These are phyloP conservation scores for Puccinia novopanici DNA, from an alignment of 1,284 basidiomycete genomes.

Conservation along the genomic window DNA sequence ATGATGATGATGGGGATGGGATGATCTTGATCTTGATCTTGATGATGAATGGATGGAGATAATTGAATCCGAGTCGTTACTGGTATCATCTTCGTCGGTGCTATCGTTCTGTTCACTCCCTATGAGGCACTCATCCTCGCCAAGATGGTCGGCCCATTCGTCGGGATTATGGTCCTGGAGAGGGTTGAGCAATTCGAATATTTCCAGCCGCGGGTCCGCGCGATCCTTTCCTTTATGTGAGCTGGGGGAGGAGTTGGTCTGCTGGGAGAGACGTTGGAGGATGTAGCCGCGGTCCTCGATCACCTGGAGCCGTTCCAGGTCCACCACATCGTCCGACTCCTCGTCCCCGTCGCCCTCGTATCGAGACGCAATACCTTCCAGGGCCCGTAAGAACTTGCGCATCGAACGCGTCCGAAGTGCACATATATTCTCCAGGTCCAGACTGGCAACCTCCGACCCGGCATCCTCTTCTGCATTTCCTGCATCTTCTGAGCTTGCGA, in stretches of 20 bases:
- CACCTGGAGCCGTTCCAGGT: constrained; percentile 8
- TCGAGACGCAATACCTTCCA: neutral
- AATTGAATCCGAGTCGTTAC: neutral
- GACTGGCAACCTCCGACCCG: neutral
- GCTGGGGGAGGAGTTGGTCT: neutral
- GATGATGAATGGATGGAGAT: constrained; percentile 9
- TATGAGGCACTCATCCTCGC: neutral
- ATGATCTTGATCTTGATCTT: too few species aligned
- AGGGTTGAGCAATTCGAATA: constrained; percentile 2
- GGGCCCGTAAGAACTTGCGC: neutral
- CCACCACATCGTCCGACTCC: constrained; percentile 23
- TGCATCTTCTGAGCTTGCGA: neutral
- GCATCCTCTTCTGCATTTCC: neutral
- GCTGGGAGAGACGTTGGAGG: neutral
- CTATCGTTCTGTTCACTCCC: neutral
- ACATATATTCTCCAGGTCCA: constrained; percentile 23
- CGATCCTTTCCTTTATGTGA: neutral
- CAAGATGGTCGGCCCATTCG: neutral
- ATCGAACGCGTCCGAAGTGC: constrained; percentile 14
- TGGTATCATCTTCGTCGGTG: neutral
- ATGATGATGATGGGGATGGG: too few species aligned
- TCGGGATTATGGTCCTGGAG: neutral
- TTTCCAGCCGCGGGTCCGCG: neutral
- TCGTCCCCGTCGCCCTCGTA: constrained; percentile 36
- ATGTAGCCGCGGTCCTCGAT: constrained; percentile 27